A percentile compares a stretch with the other conserved stretches of the same genome.
These are phyloP conservation scores for Myxozyma mucilagina DNA, from an alignment of 805 yeast species.

Conservation along the genomic window DNA sequence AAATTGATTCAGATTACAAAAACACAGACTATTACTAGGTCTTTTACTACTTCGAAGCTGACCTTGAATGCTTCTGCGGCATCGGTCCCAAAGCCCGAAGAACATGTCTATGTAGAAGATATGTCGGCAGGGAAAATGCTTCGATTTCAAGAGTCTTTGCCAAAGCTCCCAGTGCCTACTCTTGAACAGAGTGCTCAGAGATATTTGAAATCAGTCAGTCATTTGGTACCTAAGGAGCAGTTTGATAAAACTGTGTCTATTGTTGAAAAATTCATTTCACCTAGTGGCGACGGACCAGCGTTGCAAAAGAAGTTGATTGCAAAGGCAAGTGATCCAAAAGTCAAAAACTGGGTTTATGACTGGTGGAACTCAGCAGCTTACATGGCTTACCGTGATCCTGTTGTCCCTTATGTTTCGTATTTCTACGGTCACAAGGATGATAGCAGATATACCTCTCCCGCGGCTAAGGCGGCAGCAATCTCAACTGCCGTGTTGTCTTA, in stretches of 20 bases:
- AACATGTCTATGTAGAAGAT: conserved; percentile 39
- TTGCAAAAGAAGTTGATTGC: conserved; percentile 66
- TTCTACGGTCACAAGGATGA: conserved; percentile 81
- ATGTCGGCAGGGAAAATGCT: conserved; percentile 63
- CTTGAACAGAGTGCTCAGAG: conserved; percentile 66
- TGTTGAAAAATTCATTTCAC: conserved; percentile 63
- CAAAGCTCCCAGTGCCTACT: conserved; percentile 84
- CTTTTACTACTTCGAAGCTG: conserved; percentile 10
- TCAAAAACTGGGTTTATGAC: conserved; percentile 83
- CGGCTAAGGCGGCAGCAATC: conserved; percentile 70
- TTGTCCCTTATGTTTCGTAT: conserved; percentile 92
- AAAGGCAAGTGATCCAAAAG: conserved; percentile 54
- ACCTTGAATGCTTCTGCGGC: conserved; percentile 17
- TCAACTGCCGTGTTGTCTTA: conserved; percentile 68
- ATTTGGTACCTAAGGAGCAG: conserved; percentile 56
- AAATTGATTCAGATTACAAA: not conserved
- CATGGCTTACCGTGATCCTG: conserved; percentile 86
- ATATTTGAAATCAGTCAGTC: conserved; percentile 72
- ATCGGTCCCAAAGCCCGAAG: conserved; percentile 12
- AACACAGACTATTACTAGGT: conserved; percentile 8
- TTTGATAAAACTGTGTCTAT: conserved; percentile 54
- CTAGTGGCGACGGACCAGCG: conserved; percentile 63
- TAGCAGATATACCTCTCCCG: conserved; percentile 40
- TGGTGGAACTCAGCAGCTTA: conserved; percentile 96
- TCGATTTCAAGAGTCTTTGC: conserved; percentile 70